Percentiles rank a stretch among this genome's conserved stretches.
phyloP scores from a whole-genome alignment of 108 stramenopile genomes.

The Cyclotella atomus region DNA sequence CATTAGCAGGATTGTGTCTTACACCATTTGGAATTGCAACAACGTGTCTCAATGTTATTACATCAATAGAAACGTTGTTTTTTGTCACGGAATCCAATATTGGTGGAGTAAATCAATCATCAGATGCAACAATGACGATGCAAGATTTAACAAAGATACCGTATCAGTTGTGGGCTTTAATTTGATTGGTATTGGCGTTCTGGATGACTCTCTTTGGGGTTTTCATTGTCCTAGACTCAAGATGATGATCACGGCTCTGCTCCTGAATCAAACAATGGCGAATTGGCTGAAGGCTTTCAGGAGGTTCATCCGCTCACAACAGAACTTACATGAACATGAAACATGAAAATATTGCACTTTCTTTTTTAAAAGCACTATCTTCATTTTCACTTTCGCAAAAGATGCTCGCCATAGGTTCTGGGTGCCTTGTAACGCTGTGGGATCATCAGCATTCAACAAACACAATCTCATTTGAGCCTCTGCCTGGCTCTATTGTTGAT shows the following conservation, averaged over 20 bases:
- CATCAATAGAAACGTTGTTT: conserved; percentile 25
- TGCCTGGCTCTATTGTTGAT: not conserved
- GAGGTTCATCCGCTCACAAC: conserved; percentile 17
- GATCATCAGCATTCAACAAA: not conserved
- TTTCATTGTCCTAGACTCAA: conserved; percentile 22
- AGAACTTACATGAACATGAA: conserved; percentile 29
- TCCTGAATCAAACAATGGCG: not conserved
- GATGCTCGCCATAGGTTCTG: not conserved
- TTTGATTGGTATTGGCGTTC: conserved; percentile 29
- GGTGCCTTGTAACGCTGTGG: not conserved
- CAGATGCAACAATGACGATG: conserved; percentile 43
- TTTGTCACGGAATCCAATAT: conserved; percentile 35
- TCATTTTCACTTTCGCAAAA: not conserved
- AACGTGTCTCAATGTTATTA: conserved; percentile 40
- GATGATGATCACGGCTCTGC: conserved; percentile 1
- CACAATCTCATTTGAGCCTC: not conserved
- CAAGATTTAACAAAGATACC: conserved; percentile 38
- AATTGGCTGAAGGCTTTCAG: conserved; percentile 12
- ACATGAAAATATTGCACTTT: too few relatives aligned
- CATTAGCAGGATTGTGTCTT: conserved; percentile 19
- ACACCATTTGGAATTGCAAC: conserved; percentile 39
- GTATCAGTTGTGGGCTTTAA: conserved; percentile 20
- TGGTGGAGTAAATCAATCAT: conserved; percentile 28
- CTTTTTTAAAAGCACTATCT: not conserved
- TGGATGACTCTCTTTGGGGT: conserved; percentile 41